Evolutionary conservation across 2,329 filamentous ascomycete genomes (phyloP), one percentile per base, ranked within the genome.

Genomic region (Teratosphaeria gauchensis): DNA sequence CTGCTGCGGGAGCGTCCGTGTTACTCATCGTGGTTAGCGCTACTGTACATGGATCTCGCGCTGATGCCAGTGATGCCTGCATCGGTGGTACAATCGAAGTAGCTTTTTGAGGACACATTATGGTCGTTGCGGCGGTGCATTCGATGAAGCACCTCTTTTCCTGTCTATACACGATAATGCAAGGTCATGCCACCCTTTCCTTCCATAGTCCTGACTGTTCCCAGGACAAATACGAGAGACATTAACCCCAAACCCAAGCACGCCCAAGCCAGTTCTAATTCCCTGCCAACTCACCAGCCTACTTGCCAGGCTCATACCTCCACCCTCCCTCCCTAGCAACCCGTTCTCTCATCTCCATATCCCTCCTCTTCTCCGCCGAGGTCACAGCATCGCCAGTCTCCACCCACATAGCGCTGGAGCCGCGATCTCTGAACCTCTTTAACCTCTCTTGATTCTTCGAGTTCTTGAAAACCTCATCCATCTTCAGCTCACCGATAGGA

Each of bases 371-470:
- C 69, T 96, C 92, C 60, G 95, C 92, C 64, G 92, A 87, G 0
- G 92, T 96, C 66, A 99, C 79, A 52, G 82, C 80, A 73, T 99
- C 95, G 2, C 72, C 71, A 30, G 61, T 87, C 80, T 57, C 89
- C 83, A 69, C 83, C 94, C 94, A 99, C 76, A 96, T 95, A 38
- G 95, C 95, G 74, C 90, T 96, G 66, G 90, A 95, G 4, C 92
- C 96, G 58, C 94, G 83, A 56, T 89, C 86, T 19, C 95, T 84
- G 80, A 96, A 97, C 70, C 90, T 89, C 78, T 89, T 89, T 73
- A 89, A 85, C 63, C 88, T 80, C 58, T 92, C 90, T 73, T 91
- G 91, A 74, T 88, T 92, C 73, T 91, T 90, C 7, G 58, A 58
- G 42, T 66, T 70, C 74, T 82, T 88, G 75, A 99, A 99, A 33